A percentile compares a stretch with the other conserved stretches of the same genome.
Evolutionary conservation across 2,329 filamentous ascomycete genomes (phyloP).

Genomic region (Penicillium sclerotigenum): DNA sequence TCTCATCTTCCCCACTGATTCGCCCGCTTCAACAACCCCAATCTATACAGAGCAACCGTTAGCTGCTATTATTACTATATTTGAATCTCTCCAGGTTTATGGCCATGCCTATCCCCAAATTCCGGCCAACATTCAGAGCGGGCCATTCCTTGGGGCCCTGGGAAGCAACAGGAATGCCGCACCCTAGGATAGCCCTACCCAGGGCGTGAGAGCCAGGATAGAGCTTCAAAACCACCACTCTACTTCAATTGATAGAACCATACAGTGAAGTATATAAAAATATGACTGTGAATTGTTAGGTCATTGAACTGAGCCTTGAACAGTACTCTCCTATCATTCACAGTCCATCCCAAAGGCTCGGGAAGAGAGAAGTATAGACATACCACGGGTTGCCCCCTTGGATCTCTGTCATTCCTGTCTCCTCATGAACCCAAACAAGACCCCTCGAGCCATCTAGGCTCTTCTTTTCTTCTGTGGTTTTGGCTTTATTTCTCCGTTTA

Average conservation of each 20-base stretch:
- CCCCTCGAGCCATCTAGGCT: constrained; percentile 24
- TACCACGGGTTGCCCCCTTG: constrained; percentile 25
- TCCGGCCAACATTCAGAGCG: constrained; percentile 23
- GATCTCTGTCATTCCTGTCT: constrained; percentile 21
- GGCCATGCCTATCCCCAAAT: constrained; percentile 15
- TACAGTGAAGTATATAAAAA: background rate
- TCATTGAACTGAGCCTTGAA: background rate
- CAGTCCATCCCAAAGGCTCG: background rate
- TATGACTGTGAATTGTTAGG: accelerated
- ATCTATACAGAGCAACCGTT: background rate
- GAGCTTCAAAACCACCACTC: background rate
- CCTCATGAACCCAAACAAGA: constrained; percentile 23
- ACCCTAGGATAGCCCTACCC: constrained; percentile 11
- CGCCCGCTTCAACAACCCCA: background rate
- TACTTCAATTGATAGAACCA: background rate
- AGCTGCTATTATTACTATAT: background rate
- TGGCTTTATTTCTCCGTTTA: constrained; percentile 13
- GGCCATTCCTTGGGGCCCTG: constrained; percentile 22
- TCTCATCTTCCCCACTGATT: background rate
- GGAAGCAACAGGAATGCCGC: constrained; percentile 18
- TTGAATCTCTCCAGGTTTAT: background rate
- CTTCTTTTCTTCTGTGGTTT: constrained; percentile 18
- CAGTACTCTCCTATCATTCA: background rate
- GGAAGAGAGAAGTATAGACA: constrained; percentile 10
- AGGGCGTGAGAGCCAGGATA: background rate